Percentiles rank a stretch among this genome's conserved stretches.
phyloP scores from a whole-genome alignment of 2,329 filamentous ascomycete genomes.

The Aspergillus oerlinghausenensis region DNA sequence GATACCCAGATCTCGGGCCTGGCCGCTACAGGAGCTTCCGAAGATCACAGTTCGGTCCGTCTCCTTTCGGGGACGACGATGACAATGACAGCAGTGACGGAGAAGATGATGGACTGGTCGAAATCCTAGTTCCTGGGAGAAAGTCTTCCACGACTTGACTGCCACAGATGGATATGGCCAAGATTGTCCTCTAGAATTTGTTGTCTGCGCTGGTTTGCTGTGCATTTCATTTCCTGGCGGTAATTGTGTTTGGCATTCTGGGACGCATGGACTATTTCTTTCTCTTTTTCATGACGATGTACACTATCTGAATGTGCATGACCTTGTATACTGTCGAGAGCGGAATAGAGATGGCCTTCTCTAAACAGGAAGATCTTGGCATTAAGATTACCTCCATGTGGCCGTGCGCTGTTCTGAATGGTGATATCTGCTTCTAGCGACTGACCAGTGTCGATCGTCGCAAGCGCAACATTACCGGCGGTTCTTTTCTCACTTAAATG shows the following conservation, averaged over 20 bases:
- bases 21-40: constrained; percentile 41
- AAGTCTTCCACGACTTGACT: constrained; percentile 25
- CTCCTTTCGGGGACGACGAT: constrained; percentile 34
- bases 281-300: constrained; percentile 13
- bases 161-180: not conserved
- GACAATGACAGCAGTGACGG: constrained; percentile 44
- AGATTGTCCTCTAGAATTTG: not conserved
- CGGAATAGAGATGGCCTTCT: not conserved
- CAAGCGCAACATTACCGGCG: not conserved
- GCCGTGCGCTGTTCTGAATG: not conserved
- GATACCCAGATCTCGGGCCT: constrained; percentile 60
- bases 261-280: not conserved
- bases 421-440: not conserved
- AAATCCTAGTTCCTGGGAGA: constrained; percentile 42
- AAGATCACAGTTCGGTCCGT: constrained; percentile 25
- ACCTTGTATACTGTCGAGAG: constrained; percentile 2
- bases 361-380: not conserved
- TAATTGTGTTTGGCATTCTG: constrained; percentile 4
- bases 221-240: constrained; percentile 3
- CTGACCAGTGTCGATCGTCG: not conserved
- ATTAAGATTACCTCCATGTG: not conserved
- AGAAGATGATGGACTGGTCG: constrained; percentile 42
- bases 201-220: constrained; percentile 5
- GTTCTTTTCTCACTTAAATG: not conserved
- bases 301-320: constrained; percentile 11